Evolutionary conservation across 2,329 filamentous ascomycete species (phyloP).

Genomic region (Epichloe festucae): DNA sequence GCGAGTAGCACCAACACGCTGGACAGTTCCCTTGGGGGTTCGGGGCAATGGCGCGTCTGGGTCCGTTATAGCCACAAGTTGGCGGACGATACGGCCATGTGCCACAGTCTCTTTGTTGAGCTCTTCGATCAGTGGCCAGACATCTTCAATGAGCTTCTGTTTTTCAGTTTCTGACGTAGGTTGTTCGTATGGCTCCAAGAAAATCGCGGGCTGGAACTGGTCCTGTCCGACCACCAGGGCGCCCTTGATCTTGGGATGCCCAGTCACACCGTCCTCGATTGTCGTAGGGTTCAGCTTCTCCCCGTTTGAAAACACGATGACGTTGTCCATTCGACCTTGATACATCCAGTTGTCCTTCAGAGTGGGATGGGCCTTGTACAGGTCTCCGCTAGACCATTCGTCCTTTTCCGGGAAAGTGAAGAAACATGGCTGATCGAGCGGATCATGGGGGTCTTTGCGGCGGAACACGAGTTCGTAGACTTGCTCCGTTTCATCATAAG

Average conservation of each 20-base stretch:
- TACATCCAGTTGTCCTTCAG: conserved; percentile 22
- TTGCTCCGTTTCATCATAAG: conserved; percentile 2
- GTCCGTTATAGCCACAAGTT: conserved; percentile 26
- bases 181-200: conserved; percentile 29
- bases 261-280: conserved; percentile 20
- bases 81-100: conserved; percentile 30
- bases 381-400: conserved; percentile 23
- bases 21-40: conserved; percentile 33
- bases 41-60: conserved; percentile 29
- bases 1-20: conserved; percentile 24
- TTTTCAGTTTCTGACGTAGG: conserved; percentile 14
- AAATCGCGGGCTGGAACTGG: conserved; percentile 31
- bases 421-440: conserved; percentile 20
- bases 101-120: conserved; percentile 31
- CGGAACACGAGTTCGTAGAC: conserved; percentile 22
- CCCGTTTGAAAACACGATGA: conserved; percentile 28
- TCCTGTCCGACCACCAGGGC: conserved; percentile 29
- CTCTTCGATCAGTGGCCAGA: conserved; percentile 30
- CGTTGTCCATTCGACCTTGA: conserved; percentile 24
- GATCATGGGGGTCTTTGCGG: conserved; percentile 22
- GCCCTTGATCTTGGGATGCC: conserved; percentile 16
- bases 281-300: conserved; percentile 29
- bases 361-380: conserved; percentile 23
- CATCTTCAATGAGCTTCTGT: conserved; percentile 23
- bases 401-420: conserved; percentile 24